Conservation (phyloP, 805 yeast species). For the Yarrowia osloensis region DNA sequence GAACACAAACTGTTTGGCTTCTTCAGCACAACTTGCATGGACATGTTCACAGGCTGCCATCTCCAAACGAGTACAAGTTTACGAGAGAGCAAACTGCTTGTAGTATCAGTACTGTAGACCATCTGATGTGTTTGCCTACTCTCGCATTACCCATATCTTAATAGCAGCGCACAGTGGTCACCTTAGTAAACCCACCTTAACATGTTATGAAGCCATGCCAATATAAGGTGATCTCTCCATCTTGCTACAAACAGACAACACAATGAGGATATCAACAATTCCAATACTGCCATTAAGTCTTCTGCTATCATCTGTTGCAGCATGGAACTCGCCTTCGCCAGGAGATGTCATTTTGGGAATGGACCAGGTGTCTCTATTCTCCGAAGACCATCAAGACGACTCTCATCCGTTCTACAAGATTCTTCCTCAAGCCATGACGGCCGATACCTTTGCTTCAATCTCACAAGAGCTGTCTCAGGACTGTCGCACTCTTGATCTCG, state of each 20-base stretch:
- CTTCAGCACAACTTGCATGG: too few species aligned
- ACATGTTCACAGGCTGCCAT: too few species aligned
- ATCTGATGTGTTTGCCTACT: too few species aligned
- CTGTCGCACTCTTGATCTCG: constrained; percentile 4
- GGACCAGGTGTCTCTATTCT: not conserved
- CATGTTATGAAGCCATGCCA: too few species aligned
- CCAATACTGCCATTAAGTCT: not conserved
- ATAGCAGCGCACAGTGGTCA: too few species aligned
- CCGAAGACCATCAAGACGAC: not conserved
- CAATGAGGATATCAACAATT: not conserved
- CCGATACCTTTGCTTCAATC: not conserved
- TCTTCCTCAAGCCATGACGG: constrained; percentile 8
- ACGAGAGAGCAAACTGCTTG: too few species aligned
- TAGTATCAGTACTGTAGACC: too few species aligned
- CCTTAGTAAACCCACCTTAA: too few species aligned
- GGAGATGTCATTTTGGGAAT: constrained; percentile 13
- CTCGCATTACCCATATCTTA: too few species aligned
- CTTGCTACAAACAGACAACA: not conserved
- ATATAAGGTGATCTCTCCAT: not conserved
- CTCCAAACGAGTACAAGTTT: too few species aligned
- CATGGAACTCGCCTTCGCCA: not conserved
- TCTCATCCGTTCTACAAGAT: constrained; percentile 21
- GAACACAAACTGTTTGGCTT: too few species aligned
- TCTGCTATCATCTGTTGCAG: not conserved
- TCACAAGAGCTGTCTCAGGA: not conserved